Evolutionary conservation across 805 yeast species (phyloP).

Genomic region (Candida golubevii): DNA sequence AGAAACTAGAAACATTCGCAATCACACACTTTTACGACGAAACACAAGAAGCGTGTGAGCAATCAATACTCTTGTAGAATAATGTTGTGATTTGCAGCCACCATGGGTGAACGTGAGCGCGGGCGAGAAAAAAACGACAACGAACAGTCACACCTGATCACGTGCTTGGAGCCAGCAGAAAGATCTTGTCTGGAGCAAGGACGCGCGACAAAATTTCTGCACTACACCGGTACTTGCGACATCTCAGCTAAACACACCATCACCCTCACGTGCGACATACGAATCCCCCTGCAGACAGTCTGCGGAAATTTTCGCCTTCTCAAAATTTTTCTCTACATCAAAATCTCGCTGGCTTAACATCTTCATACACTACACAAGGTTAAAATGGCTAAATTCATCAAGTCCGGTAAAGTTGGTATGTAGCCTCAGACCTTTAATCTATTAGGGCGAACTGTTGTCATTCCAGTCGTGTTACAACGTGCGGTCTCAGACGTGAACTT

Average conservation of each 20-base stretch:
- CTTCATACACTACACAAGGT: slow-evolving; percentile 24
- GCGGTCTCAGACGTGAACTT: too few species aligned
- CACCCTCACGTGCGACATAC: slow-evolving; percentile 11
- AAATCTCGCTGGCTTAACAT: slow-evolving; percentile 14
- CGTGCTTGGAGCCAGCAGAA: not conserved
- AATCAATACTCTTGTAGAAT: too few species aligned
- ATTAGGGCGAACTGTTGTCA: too few species aligned
- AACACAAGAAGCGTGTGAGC: too few species aligned
- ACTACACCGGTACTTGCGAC: not conserved
- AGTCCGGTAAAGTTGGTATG: slow-evolving; percentile 99
- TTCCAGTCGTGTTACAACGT: too few species aligned
- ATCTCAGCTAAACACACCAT: not conserved
- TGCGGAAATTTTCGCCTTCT: slow-evolving; percentile 21
- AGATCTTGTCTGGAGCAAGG: too few species aligned
- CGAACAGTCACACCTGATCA: slow-evolving; percentile 11
- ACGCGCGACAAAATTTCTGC: too few species aligned
- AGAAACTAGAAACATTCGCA: too few species aligned
- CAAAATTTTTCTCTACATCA: slow-evolving; percentile 16
- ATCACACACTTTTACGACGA: too few species aligned
- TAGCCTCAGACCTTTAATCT: slow-evolving; percentile 22
- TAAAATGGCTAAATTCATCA: slow-evolving; percentile 96
- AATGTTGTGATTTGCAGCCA: too few species aligned
- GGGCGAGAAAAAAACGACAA: too few species aligned
- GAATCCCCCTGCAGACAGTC: slow-evolving; percentile 14
- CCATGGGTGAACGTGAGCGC: too few species aligned